These are phyloP conservation scores for Babesia microti DNA, from an alignment of 169 alveolate genomes.

Conservation along the genomic window DNA sequence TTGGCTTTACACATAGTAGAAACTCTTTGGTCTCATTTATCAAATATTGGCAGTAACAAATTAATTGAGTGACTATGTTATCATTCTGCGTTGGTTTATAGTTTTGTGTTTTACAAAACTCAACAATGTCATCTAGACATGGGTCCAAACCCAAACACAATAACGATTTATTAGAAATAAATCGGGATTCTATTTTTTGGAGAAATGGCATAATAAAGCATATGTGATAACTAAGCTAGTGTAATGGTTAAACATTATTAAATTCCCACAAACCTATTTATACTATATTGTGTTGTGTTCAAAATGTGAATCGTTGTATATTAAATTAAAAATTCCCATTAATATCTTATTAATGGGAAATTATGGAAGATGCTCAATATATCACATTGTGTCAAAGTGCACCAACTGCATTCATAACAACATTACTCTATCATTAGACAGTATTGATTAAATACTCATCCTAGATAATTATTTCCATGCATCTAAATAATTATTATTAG, in stretches of 20 bases:
- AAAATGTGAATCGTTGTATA: too few species aligned
- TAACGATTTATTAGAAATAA: conserved; percentile 14
- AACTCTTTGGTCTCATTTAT: conserved; percentile 42
- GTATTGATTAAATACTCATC: too few species aligned
- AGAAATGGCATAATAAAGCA: conserved; percentile 31
- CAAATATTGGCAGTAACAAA: conserved; percentile 50
- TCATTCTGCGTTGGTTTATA: conserved; percentile 10
- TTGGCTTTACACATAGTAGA: conserved; percentile 53
- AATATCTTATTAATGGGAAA: too few species aligned
- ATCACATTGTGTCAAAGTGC: neutral
- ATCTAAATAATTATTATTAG: too few species aligned
- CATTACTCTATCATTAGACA: neutral
- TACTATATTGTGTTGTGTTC: too few species aligned
- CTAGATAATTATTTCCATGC: too few species aligned
- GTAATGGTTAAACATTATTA: too few species aligned
- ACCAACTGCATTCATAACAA: conserved; percentile 1
- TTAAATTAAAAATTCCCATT: too few species aligned
- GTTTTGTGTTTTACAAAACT: conserved; percentile 42
- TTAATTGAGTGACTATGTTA: conserved; percentile 21
- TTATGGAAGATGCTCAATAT: too few species aligned
- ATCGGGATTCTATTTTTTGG: conserved; percentile 14
- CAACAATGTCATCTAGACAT: conserved; percentile 44
- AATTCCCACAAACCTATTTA: too few species aligned
- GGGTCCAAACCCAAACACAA: conserved; percentile 65
- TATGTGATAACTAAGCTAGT: too few species aligned